A percentile compares a stretch with the other conserved stretches of the same genome.
Conservation (phyloP, 768 basidiomycete genomes). For the Sistotremastrum niveocremeum region DNA sequence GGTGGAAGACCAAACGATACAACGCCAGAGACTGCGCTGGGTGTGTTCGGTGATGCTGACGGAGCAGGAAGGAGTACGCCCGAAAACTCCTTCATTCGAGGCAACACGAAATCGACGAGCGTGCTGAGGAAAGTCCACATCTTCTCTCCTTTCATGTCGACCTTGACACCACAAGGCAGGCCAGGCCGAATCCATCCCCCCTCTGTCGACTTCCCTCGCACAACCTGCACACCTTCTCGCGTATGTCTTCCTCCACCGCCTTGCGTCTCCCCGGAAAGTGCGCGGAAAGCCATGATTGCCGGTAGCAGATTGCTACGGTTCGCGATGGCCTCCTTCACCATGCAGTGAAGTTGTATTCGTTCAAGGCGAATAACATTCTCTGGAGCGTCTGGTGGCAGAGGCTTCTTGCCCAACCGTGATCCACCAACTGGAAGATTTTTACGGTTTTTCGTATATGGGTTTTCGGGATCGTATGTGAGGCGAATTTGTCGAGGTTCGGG, state of each 20-base stretch:
- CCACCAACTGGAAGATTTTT: conserved; percentile 66
- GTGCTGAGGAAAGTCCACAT: conserved; percentile 93
- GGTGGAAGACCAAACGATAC: conserved; percentile 82
- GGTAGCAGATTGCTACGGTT: conserved; percentile 65
- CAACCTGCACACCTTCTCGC: conserved; percentile 66
- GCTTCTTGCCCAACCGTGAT: conserved; percentile 45
- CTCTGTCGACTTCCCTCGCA: conserved; percentile 50
- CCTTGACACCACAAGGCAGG: conserved; percentile 75
- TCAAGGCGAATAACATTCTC: conserved; percentile 67
- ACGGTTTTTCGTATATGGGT: conserved; percentile 76
- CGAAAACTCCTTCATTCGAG: conserved; percentile 79
- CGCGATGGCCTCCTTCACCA: conserved; percentile 65
- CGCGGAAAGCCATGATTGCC: conserved; percentile 79
- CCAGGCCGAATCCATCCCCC: conserved; percentile 78
- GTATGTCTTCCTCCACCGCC: conserved; percentile 59
- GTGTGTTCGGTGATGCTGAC: conserved; percentile 54
- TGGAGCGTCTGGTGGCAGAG: conserved; percentile 49
- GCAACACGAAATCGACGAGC: conserved; percentile 89
- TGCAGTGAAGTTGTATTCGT: conserved; percentile 73
- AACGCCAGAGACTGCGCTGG: conserved; percentile 73
- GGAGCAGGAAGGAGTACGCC: conserved; percentile 72
- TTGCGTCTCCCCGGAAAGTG: conserved; percentile 72
- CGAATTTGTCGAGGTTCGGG: conserved; percentile 44
- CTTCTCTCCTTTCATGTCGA: conserved; percentile 76
- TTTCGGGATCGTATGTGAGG: conserved; percentile 55